Conservation (phyloP, 2,329 filamentous ascomycete species). For the Fusarium globosum region DNA sequence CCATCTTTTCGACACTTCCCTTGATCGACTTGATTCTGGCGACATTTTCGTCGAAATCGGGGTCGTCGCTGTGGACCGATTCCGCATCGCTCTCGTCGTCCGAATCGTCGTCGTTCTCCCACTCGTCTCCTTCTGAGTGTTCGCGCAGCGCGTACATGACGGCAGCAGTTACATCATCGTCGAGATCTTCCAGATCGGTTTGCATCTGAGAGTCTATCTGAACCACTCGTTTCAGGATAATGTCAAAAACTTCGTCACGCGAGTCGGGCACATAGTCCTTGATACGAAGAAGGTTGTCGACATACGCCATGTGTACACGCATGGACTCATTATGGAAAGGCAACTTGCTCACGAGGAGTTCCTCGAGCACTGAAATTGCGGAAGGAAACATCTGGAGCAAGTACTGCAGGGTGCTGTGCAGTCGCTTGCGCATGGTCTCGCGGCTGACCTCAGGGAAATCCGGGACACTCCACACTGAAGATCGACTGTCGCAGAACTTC, state of each 20-base stretch:
- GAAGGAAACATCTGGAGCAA: slow-evolving; percentile 85
- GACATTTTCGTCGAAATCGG: slow-evolving; percentile 71
- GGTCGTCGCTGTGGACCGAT: slow-evolving; percentile 76
- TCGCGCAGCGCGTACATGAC: slow-evolving; percentile 66
- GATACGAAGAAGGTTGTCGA: slow-evolving; percentile 83
- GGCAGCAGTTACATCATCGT: slow-evolving; percentile 85
- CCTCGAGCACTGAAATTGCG: slow-evolving; percentile 75
- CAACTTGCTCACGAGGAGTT: slow-evolving; percentile 75
- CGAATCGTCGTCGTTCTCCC: slow-evolving; percentile 65
- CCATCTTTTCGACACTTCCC: slow-evolving; percentile 89
- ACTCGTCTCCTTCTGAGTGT: slow-evolving; percentile 42
- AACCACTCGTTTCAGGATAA: slow-evolving; percentile 87
- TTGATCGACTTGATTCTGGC: slow-evolving; percentile 77
- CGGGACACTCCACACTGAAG: slow-evolving; percentile 59
- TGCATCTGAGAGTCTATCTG: slow-evolving; percentile 97
- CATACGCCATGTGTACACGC: slow-evolving; percentile 85
- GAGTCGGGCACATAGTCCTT: slow-evolving; percentile 82
- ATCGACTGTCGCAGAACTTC: slow-evolving; percentile 71
- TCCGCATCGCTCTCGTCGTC: slow-evolving; percentile 73
- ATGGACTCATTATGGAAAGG: slow-evolving; percentile 82
- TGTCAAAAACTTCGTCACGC: slow-evolving; percentile 80
- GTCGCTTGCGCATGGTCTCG: slow-evolving; percentile 74
- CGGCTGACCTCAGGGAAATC: slow-evolving; percentile 70
- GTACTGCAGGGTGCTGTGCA: slow-evolving; percentile 81
- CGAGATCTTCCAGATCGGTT: slow-evolving; percentile 89